Evolutionary conservation across 306 rosid genomes (phyloP).

Genomic region (Astragalus glycyphyllos): DNA sequence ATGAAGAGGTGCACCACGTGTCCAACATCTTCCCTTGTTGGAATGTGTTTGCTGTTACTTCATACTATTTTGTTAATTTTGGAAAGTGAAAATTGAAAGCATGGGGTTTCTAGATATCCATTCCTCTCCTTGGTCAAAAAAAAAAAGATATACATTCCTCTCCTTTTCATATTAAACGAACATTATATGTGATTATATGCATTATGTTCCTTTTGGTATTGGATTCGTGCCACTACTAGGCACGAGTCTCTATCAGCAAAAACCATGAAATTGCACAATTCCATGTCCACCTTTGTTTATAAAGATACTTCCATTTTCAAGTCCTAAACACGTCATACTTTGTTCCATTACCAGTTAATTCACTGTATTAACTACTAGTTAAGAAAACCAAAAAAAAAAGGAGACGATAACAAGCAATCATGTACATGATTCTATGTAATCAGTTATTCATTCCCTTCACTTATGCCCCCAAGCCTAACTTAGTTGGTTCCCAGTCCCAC

Average conservation of each 20-base stretch:
- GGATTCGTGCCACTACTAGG: slow-evolving; percentile 35
- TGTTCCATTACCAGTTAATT: slow-evolving; percentile 27
- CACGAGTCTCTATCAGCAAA: slow-evolving; percentile 18
- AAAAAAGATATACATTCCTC: too few relatives aligned
- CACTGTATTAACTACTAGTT: background rate
- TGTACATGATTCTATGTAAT: slow-evolving; percentile 47
- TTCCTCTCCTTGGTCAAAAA: too few relatives aligned
- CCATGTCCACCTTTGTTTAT: slow-evolving; percentile 13
- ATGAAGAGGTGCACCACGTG: too few relatives aligned
- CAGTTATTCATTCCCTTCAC: slow-evolving; percentile 45
- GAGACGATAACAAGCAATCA: slow-evolving; percentile 32
- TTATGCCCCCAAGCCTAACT: slow-evolving; percentile 17
- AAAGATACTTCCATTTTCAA: slow-evolving; percentile 15
- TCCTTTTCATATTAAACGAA: too few relatives aligned
- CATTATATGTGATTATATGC: slow-evolving; percentile 10
- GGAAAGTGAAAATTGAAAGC: too few relatives aligned
- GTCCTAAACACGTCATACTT: slow-evolving; percentile 6
- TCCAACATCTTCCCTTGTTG: too few relatives aligned
- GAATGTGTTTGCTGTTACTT: too few relatives aligned
- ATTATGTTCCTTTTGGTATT: slow-evolving; percentile 36
- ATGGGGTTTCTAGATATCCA: too few relatives aligned
- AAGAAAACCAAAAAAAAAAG: background rate
- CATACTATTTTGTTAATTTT: too few relatives aligned
- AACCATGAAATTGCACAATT: slow-evolving; percentile 15
- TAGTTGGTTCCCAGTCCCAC: slow-evolving; percentile 25